Conservation (phyloP, 2,329 filamentous ascomycete genomes). For the Alternaria brassicicola region DNA sequence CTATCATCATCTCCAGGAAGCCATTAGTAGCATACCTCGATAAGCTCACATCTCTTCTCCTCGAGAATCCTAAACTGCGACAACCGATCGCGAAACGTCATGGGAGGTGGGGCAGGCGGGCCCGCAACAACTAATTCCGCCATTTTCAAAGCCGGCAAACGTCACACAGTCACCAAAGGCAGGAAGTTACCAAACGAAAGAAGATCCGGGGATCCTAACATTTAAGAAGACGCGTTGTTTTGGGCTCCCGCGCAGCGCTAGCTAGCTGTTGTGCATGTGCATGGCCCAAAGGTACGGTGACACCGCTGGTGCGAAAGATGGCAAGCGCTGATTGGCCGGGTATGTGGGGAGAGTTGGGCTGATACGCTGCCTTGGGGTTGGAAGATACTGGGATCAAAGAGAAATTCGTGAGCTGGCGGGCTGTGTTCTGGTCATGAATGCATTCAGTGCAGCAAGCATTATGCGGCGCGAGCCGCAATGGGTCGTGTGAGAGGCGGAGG, state of each 20-base stretch:
- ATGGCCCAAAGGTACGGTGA: slow-evolving; percentile 41
- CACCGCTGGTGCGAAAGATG: slow-evolving; percentile 33
- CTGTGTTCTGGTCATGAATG: slow-evolving; percentile 10
- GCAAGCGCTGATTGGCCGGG: slow-evolving; percentile 41
- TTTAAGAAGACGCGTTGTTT: slow-evolving; percentile 40
- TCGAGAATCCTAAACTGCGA: slow-evolving; percentile 47
- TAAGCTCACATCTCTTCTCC: slow-evolving; percentile 46
- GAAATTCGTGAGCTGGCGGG: slow-evolving; percentile 34
- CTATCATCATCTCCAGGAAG: background rate
- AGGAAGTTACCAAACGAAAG: background rate
- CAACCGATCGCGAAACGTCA: slow-evolving; percentile 42
- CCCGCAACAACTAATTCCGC: slow-evolving; percentile 18
- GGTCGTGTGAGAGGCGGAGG: slow-evolving; percentile 13
- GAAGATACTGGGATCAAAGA: slow-evolving; percentile 35
- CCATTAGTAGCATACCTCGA: slow-evolving; percentile 35
- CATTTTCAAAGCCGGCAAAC: slow-evolving; percentile 17
- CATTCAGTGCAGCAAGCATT: slow-evolving; percentile 10
- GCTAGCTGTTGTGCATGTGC: slow-evolving; percentile 39
- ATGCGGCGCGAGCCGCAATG: slow-evolving; percentile 26
- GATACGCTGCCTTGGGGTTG: slow-evolving; percentile 38
- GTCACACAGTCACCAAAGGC: slow-evolving; percentile 10
- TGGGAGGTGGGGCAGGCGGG: slow-evolving; percentile 18
- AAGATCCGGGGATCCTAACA: slow-evolving; percentile 33
- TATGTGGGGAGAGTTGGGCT: slow-evolving; percentile 31
- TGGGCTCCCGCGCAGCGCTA: slow-evolving; percentile 35